phyloP scores from a whole-genome alignment of 305 asterid species.

The Andrographis paniculata region DNA sequence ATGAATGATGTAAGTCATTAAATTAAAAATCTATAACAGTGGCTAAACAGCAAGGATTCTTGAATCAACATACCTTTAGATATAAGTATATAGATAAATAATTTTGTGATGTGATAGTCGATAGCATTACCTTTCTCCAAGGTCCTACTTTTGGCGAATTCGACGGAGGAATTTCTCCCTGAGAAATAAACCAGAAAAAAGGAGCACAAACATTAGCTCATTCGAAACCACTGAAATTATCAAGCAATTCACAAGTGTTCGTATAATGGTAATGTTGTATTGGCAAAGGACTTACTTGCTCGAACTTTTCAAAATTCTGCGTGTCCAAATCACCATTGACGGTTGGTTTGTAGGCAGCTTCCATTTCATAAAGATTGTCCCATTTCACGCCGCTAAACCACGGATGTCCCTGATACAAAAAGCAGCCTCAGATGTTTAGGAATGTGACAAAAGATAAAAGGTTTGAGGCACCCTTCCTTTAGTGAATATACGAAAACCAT shows the following conservation, averaged over 20 bases:
- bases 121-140: slow-evolving; percentile 70
- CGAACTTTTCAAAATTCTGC: slow-evolving; percentile 87
- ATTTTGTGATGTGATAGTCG: too few relatives aligned
- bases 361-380: slow-evolving; percentile 89
- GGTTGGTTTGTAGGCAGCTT: slow-evolving; percentile 86
- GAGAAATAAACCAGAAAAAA: slow-evolving; percentile 16
- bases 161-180: slow-evolving; percentile 79
- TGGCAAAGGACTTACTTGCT: slow-evolving; percentile 45
- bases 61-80: too few relatives aligned
- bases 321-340: slow-evolving; percentile 92
- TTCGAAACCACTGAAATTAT: too few relatives aligned
- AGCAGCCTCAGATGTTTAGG: background rate
- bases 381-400: slow-evolving; percentile 75
- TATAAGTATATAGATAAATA: too few relatives aligned
- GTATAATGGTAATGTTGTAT: background rate
- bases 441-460: background rate
- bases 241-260: too few relatives aligned
- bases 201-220: background rate
- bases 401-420: slow-evolving; percentile 66
- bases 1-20: too few relatives aligned
- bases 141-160: slow-evolving; percentile 75
- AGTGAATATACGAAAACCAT: too few relatives aligned
- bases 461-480: too few relatives aligned
- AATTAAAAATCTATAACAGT: too few relatives aligned
- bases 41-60: too few relatives aligned